Conservation (phyloP, 2,329 filamentous ascomycete species). For the Spiromastix sp. region DNA sequence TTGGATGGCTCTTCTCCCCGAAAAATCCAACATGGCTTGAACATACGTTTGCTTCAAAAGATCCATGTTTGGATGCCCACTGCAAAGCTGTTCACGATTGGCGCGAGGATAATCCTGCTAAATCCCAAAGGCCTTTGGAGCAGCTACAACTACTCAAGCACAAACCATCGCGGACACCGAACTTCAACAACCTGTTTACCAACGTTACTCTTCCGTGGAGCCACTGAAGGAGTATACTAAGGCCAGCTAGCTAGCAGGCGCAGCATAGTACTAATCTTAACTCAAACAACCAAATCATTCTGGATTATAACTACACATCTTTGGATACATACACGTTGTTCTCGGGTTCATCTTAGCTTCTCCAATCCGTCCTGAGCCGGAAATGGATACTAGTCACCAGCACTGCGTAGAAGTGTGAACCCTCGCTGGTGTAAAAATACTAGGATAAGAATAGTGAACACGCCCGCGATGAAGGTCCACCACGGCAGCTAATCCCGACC, state of each 20-base stretch:
- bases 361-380: conserved; percentile 1
- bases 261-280: neutral
- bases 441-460: conserved; percentile 2
- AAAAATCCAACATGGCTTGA: conserved; percentile 2
- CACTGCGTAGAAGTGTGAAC: too few relatives aligned
- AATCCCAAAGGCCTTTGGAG: neutral
- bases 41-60: conserved; percentile 5
- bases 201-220: conserved; percentile 1
- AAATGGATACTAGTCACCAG: conserved; percentile 4
- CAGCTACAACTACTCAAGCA: conserved; percentile 4
- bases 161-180: conserved; percentile 1
- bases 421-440: conserved; percentile 3
- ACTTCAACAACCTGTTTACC: conserved; percentile 2
- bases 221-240: neutral
- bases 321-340: neutral
- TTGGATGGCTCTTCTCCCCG: neutral
- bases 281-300: too few relatives aligned
- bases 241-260: neutral
- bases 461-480: too few relatives aligned
- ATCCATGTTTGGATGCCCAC: conserved; percentile 1
- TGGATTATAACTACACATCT: neutral
- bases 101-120: neutral
- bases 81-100: conserved; percentile 2
- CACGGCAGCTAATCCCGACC: too few relatives aligned
- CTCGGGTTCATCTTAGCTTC: too few relatives aligned